Evolutionary conservation across 2,329 filamentous ascomycete species (phyloP).

Genomic region (Penicillium sp.): DNA sequence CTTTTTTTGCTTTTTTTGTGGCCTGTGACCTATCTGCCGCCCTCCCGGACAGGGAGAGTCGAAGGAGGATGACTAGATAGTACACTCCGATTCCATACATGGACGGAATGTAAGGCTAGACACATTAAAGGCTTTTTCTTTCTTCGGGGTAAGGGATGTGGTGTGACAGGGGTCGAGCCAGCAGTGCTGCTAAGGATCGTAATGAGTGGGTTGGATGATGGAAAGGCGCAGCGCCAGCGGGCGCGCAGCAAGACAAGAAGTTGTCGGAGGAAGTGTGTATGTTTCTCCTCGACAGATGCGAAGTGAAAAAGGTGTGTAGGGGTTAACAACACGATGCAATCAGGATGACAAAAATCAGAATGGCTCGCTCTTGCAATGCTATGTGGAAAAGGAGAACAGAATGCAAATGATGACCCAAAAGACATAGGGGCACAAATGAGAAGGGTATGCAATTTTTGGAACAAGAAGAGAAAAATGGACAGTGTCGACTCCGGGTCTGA

Average conservation of each 20-base stretch:
- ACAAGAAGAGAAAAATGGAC: constrained; percentile 25
- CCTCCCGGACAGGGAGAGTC: neutral
- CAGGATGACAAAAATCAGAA: constrained; percentile 25
- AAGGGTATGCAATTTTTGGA: constrained; percentile 37
- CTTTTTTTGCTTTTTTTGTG: constrained; percentile 29
- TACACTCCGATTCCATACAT: neutral
- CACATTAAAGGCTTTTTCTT: constrained; percentile 25
- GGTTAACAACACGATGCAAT: constrained; percentile 15
- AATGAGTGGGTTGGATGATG: constrained; percentile 15
- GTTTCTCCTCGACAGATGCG: constrained; percentile 18
- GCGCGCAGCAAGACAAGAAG: constrained; percentile 19
- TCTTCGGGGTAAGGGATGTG: neutral
- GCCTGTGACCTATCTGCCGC: constrained; percentile 14
- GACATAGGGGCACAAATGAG: constrained; percentile 28
- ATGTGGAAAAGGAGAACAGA: constrained; percentile 37
- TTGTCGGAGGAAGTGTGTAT: constrained; percentile 1
- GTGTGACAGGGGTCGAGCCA: constrained; percentile 10
- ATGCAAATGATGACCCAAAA: constrained; percentile 34
- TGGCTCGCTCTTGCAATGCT: constrained; percentile 47
- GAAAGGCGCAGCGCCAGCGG: constrained; percentile 23
- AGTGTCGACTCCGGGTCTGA: constrained; percentile 19
- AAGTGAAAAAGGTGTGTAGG: constrained; percentile 10
- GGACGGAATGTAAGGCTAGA: constrained; percentile 11
- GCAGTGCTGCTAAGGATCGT: constrained; percentile 22
- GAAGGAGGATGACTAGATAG: neutral